Base-by-base conservation (phyloP, 495 filamentous ascomycete species). In the Neurospora sp. region DNA sequence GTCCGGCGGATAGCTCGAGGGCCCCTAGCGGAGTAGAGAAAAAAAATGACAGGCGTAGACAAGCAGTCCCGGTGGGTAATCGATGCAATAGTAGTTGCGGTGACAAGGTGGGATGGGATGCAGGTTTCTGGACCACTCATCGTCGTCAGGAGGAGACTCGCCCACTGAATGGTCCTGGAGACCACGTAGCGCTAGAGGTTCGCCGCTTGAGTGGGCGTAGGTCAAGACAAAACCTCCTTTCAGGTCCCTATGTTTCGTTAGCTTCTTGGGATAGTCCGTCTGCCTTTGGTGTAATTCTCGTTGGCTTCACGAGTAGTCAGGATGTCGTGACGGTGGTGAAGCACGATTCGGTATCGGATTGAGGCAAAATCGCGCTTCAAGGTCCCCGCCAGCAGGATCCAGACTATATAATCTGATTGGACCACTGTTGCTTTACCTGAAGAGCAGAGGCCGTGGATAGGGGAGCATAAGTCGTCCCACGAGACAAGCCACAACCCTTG, bases 71-170 rank as follows among this genome's bases (percentile, higher is more conserved):
- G 14, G 54, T 73, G 79, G 75, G 73, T 75, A 80, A 81, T 78
- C 72, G 75, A 78, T 73, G 76, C 77, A 78, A 75, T 70, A 76
- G 74, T 77, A 77, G 74, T 78, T 72, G 74, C 76, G 75, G 82
- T 74, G 70, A 59, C 70, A 74, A 72, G 79, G 81, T 82, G 77
- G 75, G 79, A 79, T 80, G 79, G 73, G 78, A 77, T 77, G 80
- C 78, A 79, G 75, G 75, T 77, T 75, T 79, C 73, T 75, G 77
- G 77, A 80, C 82, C 84, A 86, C 78, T 84, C 78, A 83, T 76
- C 71, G 78, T 77, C 77, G 77, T 78, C 72, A 76, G 72, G 73
- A 74, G 70, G 73, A 78, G 77, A 73, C 79, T 81, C 76, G 80
- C 75, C 75, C 79, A 80, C 70, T 82, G 79, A 84, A 80, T 85